These are phyloP conservation scores for Agrostemma githago DNA, from an alignment of 148 eudicot species.

Conservation along the genomic window DNA sequence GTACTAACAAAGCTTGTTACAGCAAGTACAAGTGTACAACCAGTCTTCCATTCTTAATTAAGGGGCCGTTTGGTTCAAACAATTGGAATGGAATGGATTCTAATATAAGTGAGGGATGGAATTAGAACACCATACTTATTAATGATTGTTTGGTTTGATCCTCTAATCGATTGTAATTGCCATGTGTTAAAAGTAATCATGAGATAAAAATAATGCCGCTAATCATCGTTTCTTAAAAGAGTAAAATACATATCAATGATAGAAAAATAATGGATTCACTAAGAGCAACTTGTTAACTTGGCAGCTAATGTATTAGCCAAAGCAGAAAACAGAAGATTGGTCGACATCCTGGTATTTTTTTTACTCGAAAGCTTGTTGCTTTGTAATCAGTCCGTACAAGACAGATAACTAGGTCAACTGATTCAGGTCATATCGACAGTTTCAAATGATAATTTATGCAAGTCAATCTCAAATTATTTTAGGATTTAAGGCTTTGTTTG, in stretches of 20 bases:
- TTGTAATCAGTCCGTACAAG: neutral
- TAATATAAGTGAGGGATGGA: no score
- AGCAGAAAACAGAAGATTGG: neutral
- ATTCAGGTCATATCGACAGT: neutral
- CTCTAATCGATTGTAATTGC: no score
- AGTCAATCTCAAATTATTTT: neutral
- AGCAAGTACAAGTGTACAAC: neutral
- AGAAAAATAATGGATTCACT: neutral
- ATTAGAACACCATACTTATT: no score
- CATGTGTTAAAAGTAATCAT: neutral
- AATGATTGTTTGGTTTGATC: no score
- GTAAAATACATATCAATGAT: neutral
- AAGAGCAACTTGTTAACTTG: neutral
- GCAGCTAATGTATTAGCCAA: neutral
- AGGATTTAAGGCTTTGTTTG: neutral
- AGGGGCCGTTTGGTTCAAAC: no score
- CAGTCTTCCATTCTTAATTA: neutral
- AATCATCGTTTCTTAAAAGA: neutral
- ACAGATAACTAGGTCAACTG: neutral
- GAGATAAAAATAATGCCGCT: neutral
- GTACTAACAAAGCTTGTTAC: neutral
- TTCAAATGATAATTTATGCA: neutral
- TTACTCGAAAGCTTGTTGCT: neutral
- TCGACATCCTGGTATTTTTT: neutral
- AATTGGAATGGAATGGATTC: no score